These are phyloP conservation scores for Vigna mungo DNA, from an alignment of 306 rosid genomes.

Conservation along the genomic window DNA sequence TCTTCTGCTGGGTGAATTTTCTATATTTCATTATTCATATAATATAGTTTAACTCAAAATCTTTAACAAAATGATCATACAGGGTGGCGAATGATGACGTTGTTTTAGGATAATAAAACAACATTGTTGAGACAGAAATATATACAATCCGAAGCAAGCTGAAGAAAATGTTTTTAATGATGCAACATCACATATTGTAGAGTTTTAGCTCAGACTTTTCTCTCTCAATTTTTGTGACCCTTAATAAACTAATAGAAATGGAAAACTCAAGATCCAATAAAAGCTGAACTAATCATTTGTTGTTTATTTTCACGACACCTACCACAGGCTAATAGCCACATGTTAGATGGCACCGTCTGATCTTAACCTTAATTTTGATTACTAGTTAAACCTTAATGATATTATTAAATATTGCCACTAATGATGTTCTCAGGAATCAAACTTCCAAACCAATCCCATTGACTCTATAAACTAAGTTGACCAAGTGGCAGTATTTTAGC, in stretches of 20 bases:
- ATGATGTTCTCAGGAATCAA: slow-evolving; percentile 33
- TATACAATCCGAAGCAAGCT: not conserved
- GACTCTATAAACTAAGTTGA: slow-evolving; percentile 52
- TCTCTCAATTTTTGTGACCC: not conserved
- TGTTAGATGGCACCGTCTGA: not conserved
- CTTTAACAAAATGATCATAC: too few relatives aligned
- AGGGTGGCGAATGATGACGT: not conserved
- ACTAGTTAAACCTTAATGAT: slow-evolving; percentile 14
- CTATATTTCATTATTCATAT: not conserved
- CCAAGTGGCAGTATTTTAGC: slow-evolving; percentile 21
- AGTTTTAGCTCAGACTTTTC: not conserved
- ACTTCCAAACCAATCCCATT: slow-evolving; percentile 42
- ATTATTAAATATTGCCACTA: slow-evolving; percentile 28
- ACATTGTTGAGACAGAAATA: slow-evolving; percentile 13
- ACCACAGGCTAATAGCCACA: too few relatives aligned
- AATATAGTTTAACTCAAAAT: too few relatives aligned
- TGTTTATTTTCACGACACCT: slow-evolving; percentile 42
- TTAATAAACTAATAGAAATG: slow-evolving; percentile 25
- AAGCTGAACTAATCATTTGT: slow-evolving; percentile 52
- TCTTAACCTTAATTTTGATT: slow-evolving; percentile 36
- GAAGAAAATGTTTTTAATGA: too few relatives aligned
- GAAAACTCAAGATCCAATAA: slow-evolving; percentile 47
- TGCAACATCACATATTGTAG: not conserved
- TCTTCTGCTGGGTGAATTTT: not conserved
- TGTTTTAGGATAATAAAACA: slow-evolving; percentile 20